A percentile compares a stretch with the other conserved stretches of the same genome.
phyloP scores from a whole-genome alignment of 441 rosid genomes.

The Populus hybrid region DNA sequence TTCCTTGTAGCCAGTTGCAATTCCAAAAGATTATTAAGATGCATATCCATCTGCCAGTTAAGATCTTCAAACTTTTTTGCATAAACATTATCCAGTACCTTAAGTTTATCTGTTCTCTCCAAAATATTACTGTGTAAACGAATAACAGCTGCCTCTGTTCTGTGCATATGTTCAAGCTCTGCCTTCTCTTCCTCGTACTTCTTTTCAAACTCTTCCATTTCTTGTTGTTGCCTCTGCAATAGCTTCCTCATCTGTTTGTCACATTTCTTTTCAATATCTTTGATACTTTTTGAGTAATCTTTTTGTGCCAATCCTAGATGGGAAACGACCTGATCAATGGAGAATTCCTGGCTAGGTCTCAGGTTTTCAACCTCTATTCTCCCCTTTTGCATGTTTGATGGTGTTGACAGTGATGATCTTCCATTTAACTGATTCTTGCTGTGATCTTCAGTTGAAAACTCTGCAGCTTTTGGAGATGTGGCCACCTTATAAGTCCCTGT shows the following conservation, averaged over 20 bases:
- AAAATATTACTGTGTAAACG: slow-evolving; percentile 34
- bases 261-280: slow-evolving; percentile 48
- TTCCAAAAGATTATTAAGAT: slow-evolving; percentile 44
- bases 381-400: slow-evolving; percentile 21
- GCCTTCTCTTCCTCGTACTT: slow-evolving; percentile 44
- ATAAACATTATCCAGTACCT: slow-evolving; percentile 46
- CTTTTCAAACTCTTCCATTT: slow-evolving; percentile 31
- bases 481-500: slow-evolving; percentile 30
- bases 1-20: slow-evolving; percentile 41
- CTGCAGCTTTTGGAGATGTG: slow-evolving; percentile 34
- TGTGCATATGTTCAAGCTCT: slow-evolving; percentile 39
- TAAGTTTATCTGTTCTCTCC: slow-evolving; percentile 42
- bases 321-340: slow-evolving; percentile 34
- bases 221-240: slow-evolving; percentile 36
- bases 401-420: slow-evolving; percentile 15
- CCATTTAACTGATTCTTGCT: slow-evolving; percentile 25
- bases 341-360: slow-evolving; percentile 29
- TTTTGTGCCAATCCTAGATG: slow-evolving; percentile 33
- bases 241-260: slow-evolving; percentile 47
- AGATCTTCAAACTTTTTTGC: slow-evolving; percentile 45
- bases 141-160: slow-evolving; percentile 50
- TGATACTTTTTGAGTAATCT: slow-evolving; percentile 49
- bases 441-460: slow-evolving; percentile 23
- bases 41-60: slow-evolving; percentile 27
- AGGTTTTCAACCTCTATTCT: slow-evolving; percentile 27